Conservation (phyloP, 768 basidiomycete species). For the Amanita exitialis region DNA sequence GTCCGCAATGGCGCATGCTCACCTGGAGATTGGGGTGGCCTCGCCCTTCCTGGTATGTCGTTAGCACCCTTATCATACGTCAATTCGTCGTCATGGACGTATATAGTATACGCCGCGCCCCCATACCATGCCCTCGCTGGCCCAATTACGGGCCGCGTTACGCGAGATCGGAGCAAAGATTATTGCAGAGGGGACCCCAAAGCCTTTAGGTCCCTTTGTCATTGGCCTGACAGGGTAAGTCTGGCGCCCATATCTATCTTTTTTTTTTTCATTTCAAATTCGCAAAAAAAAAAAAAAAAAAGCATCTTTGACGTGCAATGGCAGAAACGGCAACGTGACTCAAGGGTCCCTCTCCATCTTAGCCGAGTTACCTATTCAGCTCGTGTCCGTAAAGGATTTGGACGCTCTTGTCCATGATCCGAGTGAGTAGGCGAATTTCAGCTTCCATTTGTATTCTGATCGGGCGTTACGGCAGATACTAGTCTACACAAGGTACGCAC, state of each 20-base stretch:
- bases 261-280: not conserved
- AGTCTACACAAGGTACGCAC: conserved; percentile 43
- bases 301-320: not conserved
- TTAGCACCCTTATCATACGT: not conserved
- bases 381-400: conserved; percentile 47
- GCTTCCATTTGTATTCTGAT: not conserved
- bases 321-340: conserved; percentile 74
- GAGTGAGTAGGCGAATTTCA: conserved; percentile 21
- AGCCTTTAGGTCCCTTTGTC: conserved; percentile 64
- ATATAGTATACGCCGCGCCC: conserved; percentile 70
- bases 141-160: conserved; percentile 41
- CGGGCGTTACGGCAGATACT: conserved; percentile 28
- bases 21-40: conserved; percentile 69
- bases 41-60: conserved; percentile 71
- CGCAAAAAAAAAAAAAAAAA: too few species aligned
- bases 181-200: conserved; percentile 43
- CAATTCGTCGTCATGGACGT: not conserved
- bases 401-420: conserved; percentile 41
- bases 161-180: conserved; percentile 50
- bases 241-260: conserved; percentile 7
- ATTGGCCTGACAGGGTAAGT: conserved; percentile 74
- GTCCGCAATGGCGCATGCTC: conserved; percentile 64
- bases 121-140: conserved; percentile 55
- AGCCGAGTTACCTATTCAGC: conserved; percentile 55
- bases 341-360: conserved; percentile 69